Evolutionary conservation across 1,139 yeast genomes (phyloP).

Genomic region (Kluyveromyces sp.): DNA sequence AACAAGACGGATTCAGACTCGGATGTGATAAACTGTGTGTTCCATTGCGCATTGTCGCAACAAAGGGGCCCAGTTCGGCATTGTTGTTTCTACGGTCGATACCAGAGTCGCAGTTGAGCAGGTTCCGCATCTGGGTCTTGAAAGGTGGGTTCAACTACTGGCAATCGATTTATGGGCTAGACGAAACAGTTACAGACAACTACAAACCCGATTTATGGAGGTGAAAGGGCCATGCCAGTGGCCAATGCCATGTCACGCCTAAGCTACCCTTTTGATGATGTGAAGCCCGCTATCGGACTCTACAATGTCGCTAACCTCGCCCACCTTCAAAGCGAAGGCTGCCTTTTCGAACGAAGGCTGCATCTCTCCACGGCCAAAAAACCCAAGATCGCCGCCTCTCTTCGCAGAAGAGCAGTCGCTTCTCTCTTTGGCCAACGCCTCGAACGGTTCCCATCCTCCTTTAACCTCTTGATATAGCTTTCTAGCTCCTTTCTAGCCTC

Average conservation of each 20-base stretch:
- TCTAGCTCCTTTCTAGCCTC: slow-evolving; percentile 67
- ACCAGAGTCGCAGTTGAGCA: slow-evolving; percentile 33
- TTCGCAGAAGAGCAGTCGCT: slow-evolving; percentile 86
- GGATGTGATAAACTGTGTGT: slow-evolving; percentile 47
- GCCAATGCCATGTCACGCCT: slow-evolving; percentile 8
- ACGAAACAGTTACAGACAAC: slow-evolving; percentile 58
- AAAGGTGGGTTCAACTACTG: slow-evolving; percentile 81
- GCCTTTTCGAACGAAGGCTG: slow-evolving; percentile 90
- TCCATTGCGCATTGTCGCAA: slow-evolving; percentile 87
- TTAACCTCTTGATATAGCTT: slow-evolving; percentile 53
- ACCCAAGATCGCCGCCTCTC: slow-evolving; percentile 88
- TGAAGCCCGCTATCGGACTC: slow-evolving; percentile 93
- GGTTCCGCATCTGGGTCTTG: slow-evolving; percentile 58
- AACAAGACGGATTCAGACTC: slow-evolving; percentile 6
- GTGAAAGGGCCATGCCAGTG: background rate
- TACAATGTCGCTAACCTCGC: slow-evolving; percentile 74
- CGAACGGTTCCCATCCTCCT: slow-evolving; percentile 59
- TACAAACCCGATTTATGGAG: slow-evolving; percentile 52
- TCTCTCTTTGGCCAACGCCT: slow-evolving; percentile 70
- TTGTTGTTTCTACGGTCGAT: slow-evolving; percentile 53
- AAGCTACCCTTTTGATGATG: slow-evolving; percentile 69
- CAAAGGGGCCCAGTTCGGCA: slow-evolving; percentile 82
- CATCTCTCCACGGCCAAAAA: slow-evolving; percentile 85
- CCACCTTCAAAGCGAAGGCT: slow-evolving; percentile 71
- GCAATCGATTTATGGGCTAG: slow-evolving; percentile 70